Evolutionary conservation across 2,329 filamentous ascomycete species (phyloP).

Genomic region (Blastomyces parvus): DNA sequence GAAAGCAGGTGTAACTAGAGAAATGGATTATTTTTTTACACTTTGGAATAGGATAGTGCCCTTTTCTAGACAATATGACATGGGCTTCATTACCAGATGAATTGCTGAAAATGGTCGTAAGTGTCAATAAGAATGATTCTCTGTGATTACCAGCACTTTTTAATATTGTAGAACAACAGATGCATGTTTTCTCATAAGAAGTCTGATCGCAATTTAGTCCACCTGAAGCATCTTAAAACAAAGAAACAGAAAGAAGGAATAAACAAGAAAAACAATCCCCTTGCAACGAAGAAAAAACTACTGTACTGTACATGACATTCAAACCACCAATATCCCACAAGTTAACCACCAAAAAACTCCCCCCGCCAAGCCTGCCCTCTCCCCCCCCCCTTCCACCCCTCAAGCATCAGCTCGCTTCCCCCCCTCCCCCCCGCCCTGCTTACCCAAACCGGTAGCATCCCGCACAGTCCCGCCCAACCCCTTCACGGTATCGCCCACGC

Average conservation of each 20-base stretch:
- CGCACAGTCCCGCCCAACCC: conserved; percentile 1
- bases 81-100: background rate
- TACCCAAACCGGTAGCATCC: background rate
- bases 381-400: no score
- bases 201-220: background rate
- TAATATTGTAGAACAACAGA: background rate
- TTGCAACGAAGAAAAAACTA: background rate
- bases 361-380: background rate
- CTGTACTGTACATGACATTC: no score
- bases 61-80: background rate
- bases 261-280: background rate
- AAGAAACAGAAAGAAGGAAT: no score
- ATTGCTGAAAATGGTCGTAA: background rate
- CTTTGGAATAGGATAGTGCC: background rate
- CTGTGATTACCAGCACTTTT: background rate
- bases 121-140: background rate
- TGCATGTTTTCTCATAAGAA: background rate
- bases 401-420: background rate
- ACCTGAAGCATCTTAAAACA: background rate
- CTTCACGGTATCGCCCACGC: conserved; percentile 3
- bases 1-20: no score
- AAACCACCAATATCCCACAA: background rate
- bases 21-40: no score
- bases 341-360: background rate
- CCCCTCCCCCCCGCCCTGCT: background rate